Percentiles rank a stretch among this genome's conserved stretches.
These are phyloP conservation scores for Cydonia oblonga DNA, from an alignment of 331 rosid genomes.

Conservation along the genomic window DNA sequence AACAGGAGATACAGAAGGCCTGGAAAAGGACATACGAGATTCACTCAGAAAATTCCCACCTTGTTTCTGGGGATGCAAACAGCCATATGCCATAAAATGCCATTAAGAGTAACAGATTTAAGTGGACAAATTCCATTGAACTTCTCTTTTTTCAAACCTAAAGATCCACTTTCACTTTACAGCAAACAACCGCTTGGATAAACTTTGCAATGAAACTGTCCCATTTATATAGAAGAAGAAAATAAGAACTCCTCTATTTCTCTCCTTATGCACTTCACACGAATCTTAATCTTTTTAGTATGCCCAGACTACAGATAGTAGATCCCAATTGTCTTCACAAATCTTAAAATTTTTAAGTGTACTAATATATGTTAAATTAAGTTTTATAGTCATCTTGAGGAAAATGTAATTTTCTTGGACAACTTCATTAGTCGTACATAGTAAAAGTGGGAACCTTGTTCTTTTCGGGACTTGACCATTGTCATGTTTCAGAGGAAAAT, in stretches of 20 bases:
- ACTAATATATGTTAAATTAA: too few relatives aligned
- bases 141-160: background rate
- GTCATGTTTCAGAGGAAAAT: conserved; percentile 18
- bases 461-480: conserved; percentile 39
- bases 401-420: conserved; percentile 11
- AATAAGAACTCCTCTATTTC: background rate
- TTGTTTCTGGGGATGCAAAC: background rate
- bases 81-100: background rate
- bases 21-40: conserved; percentile 29
- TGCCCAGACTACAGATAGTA: background rate
- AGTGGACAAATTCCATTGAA: background rate
- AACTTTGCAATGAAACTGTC: background rate
- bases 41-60: conserved; percentile 3
- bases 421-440: conserved; percentile 4
- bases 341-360: background rate
- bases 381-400: conserved; percentile 29
- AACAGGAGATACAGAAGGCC: conserved; percentile 59
- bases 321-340: background rate
- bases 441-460: conserved; percentile 43
- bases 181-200: background rate
- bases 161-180: background rate
- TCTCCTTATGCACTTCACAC: background rate
- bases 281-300: background rate
- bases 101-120: background rate
- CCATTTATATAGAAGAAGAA: background rate